These are phyloP conservation scores for Drechslera avenae DNA, from an alignment of 2,329 filamentous ascomycete genomes.

Conservation along the genomic window DNA sequence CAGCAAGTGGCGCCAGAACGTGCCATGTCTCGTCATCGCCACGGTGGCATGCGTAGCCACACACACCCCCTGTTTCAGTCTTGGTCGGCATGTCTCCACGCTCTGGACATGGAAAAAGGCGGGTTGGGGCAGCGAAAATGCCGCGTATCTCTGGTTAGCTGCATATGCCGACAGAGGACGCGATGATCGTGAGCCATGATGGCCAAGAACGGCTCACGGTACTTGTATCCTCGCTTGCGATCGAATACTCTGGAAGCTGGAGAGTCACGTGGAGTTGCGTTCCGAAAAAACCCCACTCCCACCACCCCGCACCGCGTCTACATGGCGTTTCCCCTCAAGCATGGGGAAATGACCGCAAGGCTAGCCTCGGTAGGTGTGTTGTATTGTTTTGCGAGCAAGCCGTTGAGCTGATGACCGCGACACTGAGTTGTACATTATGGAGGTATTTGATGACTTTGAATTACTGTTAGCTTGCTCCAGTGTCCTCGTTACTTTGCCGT, in stretches of 20 bases:
- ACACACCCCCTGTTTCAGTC: conserved; percentile 1
- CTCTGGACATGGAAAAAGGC: not conserved
- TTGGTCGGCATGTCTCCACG: not conserved
- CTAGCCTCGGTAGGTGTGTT: not conserved
- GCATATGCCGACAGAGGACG: too few species aligned
- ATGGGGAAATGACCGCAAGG: not conserved
- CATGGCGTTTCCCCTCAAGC: not conserved
- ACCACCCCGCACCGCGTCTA: conserved; percentile 8
- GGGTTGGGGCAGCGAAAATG: not conserved
- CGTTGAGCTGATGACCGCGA: too few species aligned
- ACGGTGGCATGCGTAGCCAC: not conserved
- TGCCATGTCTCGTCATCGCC: conserved; percentile 4
- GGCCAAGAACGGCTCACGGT: too few species aligned
- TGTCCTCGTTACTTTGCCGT: not conserved
- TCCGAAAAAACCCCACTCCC: conserved; percentile 6
- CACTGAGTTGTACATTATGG: too few species aligned
- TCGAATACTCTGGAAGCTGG: too few species aligned
- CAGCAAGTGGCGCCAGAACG: conserved; percentile 1
- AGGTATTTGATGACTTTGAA: too few species aligned
- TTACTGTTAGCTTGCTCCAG: too few species aligned
- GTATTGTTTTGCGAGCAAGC: too few species aligned
- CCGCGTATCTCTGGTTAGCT: not conserved
- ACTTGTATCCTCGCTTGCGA: too few species aligned
- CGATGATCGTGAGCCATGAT: too few species aligned
- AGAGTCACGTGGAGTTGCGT: not conserved